Conservation (phyloP, 306 rosid genomes). For the Quercus gilva region DNA sequence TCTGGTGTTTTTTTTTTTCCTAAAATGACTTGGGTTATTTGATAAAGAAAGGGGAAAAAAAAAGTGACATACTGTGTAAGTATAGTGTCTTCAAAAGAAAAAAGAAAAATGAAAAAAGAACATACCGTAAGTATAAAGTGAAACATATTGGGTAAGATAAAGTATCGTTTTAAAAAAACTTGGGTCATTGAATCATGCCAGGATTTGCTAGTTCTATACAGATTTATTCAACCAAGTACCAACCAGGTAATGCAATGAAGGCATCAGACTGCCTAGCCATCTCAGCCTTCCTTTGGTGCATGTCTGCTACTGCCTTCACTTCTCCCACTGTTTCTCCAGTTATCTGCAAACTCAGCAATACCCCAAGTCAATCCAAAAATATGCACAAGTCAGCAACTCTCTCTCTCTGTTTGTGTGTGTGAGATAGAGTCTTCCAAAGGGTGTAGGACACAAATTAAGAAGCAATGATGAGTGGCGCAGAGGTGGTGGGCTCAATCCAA, state of each 20-base stretch:
- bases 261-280: slow-evolving; percentile 97
- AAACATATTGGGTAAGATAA: no score
- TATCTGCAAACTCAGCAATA: slow-evolving; percentile 48
- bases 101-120: no score
- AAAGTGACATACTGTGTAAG: no score
- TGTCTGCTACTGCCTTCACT: slow-evolving; percentile 95
- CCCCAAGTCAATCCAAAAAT: slow-evolving; percentile 30
- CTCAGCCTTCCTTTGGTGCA: slow-evolving; percentile 99
- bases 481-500: slow-evolving; percentile 34
- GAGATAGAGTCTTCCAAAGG: background rate
- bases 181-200: background rate
- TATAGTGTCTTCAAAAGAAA: no score
- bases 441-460: slow-evolving; percentile 1
- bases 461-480: slow-evolving; percentile 38
- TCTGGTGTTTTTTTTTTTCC: no score
- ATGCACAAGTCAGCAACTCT: slow-evolving; percentile 2
- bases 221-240: slow-evolving; percentile 18
- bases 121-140: no score
- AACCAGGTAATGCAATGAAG: slow-evolving; percentile 97
- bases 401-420: background rate
- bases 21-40: no score
- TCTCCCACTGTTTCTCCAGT: slow-evolving; percentile 98
- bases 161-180: no score
- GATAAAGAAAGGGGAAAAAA: no score
- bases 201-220: background rate